phyloP scores from a whole-genome alignment of 768 basidiomycete species.

The Boletus reticulatus region DNA sequence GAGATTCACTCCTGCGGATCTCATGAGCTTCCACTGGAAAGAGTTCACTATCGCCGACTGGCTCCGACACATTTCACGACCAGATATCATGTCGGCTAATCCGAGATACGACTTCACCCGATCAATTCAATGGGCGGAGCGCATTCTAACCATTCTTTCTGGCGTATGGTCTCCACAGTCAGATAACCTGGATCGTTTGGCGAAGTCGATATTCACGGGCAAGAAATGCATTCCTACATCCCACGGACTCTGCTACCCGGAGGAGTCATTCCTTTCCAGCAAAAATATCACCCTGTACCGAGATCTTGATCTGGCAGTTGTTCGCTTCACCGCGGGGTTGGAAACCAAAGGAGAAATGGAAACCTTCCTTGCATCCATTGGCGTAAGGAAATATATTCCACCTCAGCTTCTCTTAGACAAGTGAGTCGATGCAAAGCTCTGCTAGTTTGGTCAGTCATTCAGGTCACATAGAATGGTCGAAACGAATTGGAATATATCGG shows the following conservation, averaged over 20 bases:
- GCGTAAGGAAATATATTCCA: not conserved
- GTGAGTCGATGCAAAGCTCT: not conserved
- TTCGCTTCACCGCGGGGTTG: constrained; percentile 34
- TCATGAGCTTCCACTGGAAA: constrained; percentile 68
- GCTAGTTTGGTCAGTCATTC: not conserved
- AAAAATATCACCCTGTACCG: constrained; percentile 48
- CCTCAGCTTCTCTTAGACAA: not conserved
- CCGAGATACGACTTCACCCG: constrained; percentile 56
- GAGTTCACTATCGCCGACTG: constrained; percentile 74
- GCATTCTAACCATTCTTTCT: constrained; percentile 58
- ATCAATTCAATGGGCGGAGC: constrained; percentile 75
- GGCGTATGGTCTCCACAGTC: constrained; percentile 69
- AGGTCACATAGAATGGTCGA: not conserved
- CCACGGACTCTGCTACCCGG: constrained; percentile 63
- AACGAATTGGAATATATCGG: not conserved
- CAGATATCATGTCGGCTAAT: constrained; percentile 36
- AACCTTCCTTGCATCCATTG: not conserved
- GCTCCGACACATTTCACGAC: constrained; percentile 58
- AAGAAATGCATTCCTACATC: constrained; percentile 43
- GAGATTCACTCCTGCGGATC: constrained; percentile 46
- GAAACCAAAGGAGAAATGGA: not conserved
- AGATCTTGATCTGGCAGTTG: not conserved
- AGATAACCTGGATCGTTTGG: constrained; percentile 31
- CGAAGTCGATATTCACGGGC: constrained; percentile 28
- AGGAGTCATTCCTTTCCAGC: constrained; percentile 74